Percentiles rank a stretch among this genome's conserved stretches.
phyloP scores from a whole-genome alignment of 257 asterid species.

The Solanum stenotomum region DNA sequence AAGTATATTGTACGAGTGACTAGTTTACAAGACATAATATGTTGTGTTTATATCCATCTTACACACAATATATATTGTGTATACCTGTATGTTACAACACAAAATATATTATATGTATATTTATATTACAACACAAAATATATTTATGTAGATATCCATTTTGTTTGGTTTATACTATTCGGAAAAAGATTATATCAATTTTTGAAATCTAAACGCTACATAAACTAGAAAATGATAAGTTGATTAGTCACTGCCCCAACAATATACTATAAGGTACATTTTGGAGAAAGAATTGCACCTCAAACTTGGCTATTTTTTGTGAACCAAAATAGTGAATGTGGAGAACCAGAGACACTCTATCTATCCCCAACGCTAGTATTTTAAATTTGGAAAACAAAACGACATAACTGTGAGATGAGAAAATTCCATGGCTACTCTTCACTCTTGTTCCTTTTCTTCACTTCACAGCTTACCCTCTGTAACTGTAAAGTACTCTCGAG shows the following conservation, averaged over 20 bases:
- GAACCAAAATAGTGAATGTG: conserved; percentile 5
- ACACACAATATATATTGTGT: background rate
- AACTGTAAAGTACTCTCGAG: background rate
- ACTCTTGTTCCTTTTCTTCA: conserved; percentile 18
- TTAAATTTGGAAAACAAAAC: conserved; percentile 12
- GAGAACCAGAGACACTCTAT: conserved; percentile 57
- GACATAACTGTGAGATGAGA: background rate
- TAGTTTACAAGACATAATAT: background rate
- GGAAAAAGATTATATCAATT: too few species aligned
- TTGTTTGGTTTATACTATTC: too few species aligned
- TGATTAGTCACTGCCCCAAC: background rate
- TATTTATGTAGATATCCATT: too few species aligned
- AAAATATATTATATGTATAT: too few species aligned
- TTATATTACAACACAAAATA: too few species aligned
- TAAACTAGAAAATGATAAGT: too few species aligned
- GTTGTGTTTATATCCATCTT: background rate
- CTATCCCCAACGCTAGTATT: conserved; percentile 3
- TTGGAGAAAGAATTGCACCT: background rate
- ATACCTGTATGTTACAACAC: background rate
- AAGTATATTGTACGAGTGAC: background rate
- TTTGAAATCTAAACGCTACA: too few species aligned
- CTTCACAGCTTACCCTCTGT: conserved; percentile 9
- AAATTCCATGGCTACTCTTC: conserved; percentile 46
- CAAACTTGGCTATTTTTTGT: background rate
- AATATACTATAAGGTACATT: background rate